Evolutionary conservation across 2,329 filamentous ascomycete genomes (phyloP), one percentile per base, ranked within the genome.

Genomic region (Ascochyta clinopodiicola): DNA sequence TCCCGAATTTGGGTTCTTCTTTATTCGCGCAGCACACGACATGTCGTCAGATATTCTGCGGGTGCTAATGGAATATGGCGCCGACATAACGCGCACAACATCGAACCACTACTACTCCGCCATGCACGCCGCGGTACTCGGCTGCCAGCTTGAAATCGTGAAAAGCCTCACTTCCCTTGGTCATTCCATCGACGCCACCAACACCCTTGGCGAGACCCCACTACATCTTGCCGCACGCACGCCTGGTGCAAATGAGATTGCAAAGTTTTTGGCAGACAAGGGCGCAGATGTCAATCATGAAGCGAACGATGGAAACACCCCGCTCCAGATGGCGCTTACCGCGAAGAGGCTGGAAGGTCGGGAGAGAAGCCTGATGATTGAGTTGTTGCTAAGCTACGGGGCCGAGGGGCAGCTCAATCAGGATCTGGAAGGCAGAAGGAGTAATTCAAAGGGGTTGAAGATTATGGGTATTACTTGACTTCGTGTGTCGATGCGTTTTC

Each of bases 281-380:
- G 71, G 71, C 10, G 70, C 66, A 5, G 71, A 74, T 51, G 67
- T 73, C n/a, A 69, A 72, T 38, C 56, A 60, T 12, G 61, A 64
- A 25, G 55, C 64, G 8, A 56, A 63, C 19, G 59, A 67, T 19
- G 63, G 59, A 6, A 56, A 56, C 8, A 69, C 66, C 5, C 68
- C 70, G 3, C 51, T 73, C 4, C 66, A 69, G 13, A 54, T 60
- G 35, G 61, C 63, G 6, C 49, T 74, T 6, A 64, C 57, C 10
- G 51, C 59, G 6, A 47, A 55, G 6, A 61, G 35, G 10, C 38
- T 71, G 1, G 69, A 72, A 17, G 61, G 64, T 10, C 59, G 63
- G 25, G 68, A 73, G 45, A 38, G 71, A 9, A 71, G 64, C 35
- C 53, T 62, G 46, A 64, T 74, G 44, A 68, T 72, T 8, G 67